A percentile compares a stretch with the other conserved stretches of the same genome.
These are phyloP conservation scores for Myrica gale DNA, from an alignment of 306 rosid genomes.

Conservation along the genomic window DNA sequence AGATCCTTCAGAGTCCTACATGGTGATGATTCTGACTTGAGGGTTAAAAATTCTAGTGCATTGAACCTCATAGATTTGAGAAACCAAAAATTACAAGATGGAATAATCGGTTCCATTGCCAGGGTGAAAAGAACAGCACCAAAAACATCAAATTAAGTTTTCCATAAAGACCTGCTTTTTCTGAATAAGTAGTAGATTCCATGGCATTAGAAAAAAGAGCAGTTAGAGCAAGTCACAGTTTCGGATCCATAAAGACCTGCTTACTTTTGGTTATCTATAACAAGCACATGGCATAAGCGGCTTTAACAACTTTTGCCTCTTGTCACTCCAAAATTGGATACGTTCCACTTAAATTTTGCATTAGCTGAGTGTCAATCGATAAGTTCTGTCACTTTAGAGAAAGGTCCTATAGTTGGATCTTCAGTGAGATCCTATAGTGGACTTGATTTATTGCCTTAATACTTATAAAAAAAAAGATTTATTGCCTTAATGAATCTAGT, in stretches of 20 bases:
- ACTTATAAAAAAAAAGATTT: too few species aligned
- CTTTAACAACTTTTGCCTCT: neutral
- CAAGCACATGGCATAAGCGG: neutral
- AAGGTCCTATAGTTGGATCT: neutral
- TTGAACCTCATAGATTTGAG: neutral
- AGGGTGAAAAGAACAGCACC: neutral
- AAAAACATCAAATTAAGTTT: neutral
- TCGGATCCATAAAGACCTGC: too few species aligned
- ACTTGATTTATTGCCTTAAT: neutral
- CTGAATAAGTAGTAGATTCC: too few species aligned
- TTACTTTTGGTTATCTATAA: too few species aligned
- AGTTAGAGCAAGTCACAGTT: too few species aligned
- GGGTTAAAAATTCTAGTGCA: neutral
- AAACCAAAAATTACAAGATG: neutral
- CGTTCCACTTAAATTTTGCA: neutral
- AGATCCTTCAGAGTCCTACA: conserved; percentile 66
- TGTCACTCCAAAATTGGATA: neutral
- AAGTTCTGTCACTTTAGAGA: neutral
- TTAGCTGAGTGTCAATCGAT: neutral
- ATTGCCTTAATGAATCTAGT: neutral
- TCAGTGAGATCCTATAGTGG: neutral
- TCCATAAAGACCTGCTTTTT: neutral
- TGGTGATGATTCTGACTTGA: conserved; percentile 19
- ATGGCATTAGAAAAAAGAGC: too few species aligned
- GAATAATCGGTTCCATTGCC: neutral